Conservation (phyloP, 2,329 filamentous ascomycete genomes). For the Botrytis deweyae region DNA sequence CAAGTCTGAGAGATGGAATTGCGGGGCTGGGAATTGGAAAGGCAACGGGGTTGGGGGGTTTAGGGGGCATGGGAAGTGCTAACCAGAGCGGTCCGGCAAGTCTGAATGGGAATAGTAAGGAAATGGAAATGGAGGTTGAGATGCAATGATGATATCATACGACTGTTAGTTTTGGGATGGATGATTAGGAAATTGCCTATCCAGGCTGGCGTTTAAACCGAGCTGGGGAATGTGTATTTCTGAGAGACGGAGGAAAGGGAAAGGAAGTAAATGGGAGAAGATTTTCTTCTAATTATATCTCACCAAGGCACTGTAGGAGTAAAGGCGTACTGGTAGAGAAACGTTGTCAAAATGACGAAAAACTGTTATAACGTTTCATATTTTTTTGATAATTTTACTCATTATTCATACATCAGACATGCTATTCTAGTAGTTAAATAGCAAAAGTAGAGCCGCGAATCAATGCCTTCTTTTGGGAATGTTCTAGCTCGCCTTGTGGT, state of each 20-base stretch:
- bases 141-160: conserved; percentile 44
- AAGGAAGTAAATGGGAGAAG: neutral
- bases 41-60: conserved; percentile 19
- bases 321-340: conserved; percentile 28
- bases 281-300: neutral
- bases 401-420: conserved; percentile 31
- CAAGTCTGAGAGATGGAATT: conserved; percentile 47
- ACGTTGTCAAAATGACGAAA: neutral
- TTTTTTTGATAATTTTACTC: conserved; percentile 12
- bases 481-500: conserved; percentile 1
- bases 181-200: conserved; percentile 9
- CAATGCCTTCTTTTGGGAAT: neutral
- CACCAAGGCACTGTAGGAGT: conserved; percentile 30
- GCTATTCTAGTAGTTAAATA: conserved; percentile 23
- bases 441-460: conserved; percentile 5
- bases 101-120: conserved; percentile 26
- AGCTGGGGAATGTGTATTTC: neutral
- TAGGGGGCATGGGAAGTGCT: conserved; percentile 31
- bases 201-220: conserved; percentile 9
- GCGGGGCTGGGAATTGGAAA: conserved; percentile 45
- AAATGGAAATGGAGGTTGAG: conserved; percentile 51
- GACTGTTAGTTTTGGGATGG: neutral
- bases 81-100: conserved; percentile 34
- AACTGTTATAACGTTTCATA: conserved; percentile 2
- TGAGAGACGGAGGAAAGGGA: neutral